Conservation (phyloP, 805 yeast genomes). For the Saturnispora zaruensis region DNA sequence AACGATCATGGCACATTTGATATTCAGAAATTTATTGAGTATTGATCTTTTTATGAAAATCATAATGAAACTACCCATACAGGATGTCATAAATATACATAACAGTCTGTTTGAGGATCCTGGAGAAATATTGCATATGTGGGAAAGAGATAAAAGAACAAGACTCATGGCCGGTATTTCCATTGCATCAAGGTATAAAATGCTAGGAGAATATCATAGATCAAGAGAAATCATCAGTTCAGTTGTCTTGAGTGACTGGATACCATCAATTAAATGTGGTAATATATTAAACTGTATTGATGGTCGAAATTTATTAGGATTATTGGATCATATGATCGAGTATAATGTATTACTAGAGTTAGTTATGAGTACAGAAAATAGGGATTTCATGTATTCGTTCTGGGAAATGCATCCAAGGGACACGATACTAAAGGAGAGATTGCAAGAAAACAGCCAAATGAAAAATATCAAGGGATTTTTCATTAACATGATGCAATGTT, state of each 20-base stretch:
- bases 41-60: slow-evolving; percentile 14
- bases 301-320: slow-evolving; percentile 17
- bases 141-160: slow-evolving; percentile 10
- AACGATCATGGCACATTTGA: slow-evolving; percentile 18
- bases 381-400: slow-evolving; percentile 16
- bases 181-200: slow-evolving; percentile 20
- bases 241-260: slow-evolving; percentile 17
- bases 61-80: slow-evolving; percentile 16
- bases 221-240: slow-evolving; percentile 14
- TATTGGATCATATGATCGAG: slow-evolving; percentile 13
- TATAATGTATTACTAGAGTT: slow-evolving; percentile 10
- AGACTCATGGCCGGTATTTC: slow-evolving; percentile 17
- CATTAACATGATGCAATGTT: slow-evolving; percentile 10
- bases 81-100: slow-evolving; percentile 12
- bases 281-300: slow-evolving; percentile 7
- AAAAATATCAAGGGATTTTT: slow-evolving; percentile 7
- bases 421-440: slow-evolving; percentile 11
- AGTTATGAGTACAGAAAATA: slow-evolving; percentile 11
- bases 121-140: slow-evolving; percentile 6
- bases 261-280: slow-evolving; percentile 5
- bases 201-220: slow-evolving; percentile 13
- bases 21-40: slow-evolving; percentile 14
- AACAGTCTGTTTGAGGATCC: slow-evolving; percentile 9
- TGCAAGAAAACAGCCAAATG: slow-evolving; percentile 3
- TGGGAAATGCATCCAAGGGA: slow-evolving; percentile 23